Percentiles rank a stretch among this genome's conserved stretches.
Conservation (phyloP, 2,329 filamentous ascomycete genomes). For the Aureobasidium sp. region DNA sequence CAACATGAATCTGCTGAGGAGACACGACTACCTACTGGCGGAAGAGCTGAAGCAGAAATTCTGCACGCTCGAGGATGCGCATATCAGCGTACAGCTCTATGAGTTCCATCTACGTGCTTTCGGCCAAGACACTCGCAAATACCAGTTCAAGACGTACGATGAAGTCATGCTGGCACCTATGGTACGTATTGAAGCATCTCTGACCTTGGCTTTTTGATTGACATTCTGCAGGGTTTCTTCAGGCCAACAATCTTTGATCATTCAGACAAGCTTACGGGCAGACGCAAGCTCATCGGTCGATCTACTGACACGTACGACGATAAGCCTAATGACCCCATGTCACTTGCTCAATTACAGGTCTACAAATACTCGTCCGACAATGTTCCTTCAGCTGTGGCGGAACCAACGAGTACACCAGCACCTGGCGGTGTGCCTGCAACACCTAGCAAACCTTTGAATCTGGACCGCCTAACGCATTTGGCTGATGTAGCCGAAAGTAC, state of each 20-base stretch:
- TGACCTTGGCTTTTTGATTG: neutral
- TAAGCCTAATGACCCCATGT: constrained; percentile 83
- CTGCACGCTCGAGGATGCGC: constrained; percentile 82
- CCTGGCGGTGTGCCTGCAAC: constrained; percentile 15
- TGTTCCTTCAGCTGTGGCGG: constrained; percentile 26
- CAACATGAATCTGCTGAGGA: constrained; percentile 81
- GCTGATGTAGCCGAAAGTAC: constrained; percentile 63
- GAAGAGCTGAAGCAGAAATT: constrained; percentile 93
- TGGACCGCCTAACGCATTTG: constrained; percentile 60
- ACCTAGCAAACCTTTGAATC: constrained; percentile 27
- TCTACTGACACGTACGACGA: constrained; percentile 93
- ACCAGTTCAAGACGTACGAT: constrained; percentile 94
- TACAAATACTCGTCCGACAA: constrained; percentile 42
- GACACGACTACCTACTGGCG: constrained; percentile 87
- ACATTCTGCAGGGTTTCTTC: constrained; percentile 59
- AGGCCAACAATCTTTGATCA: constrained; percentile 83
- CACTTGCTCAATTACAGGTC: constrained; percentile 68
- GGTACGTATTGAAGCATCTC: constrained; percentile 31
- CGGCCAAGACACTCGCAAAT: constrained; percentile 84
- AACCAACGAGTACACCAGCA: constrained; percentile 47
- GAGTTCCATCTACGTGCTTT: constrained; percentile 86
- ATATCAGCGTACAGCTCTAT: constrained; percentile 79
- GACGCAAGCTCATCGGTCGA: constrained; percentile 72
- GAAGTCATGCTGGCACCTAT: constrained; percentile 90
- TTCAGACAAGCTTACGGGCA: constrained; percentile 65